A percentile compares a stretch with the other conserved stretches of the same genome.
These are phyloP conservation scores for Amaranthus cruentus DNA, from an alignment of 148 eudicot genomes.

Conservation along the genomic window DNA sequence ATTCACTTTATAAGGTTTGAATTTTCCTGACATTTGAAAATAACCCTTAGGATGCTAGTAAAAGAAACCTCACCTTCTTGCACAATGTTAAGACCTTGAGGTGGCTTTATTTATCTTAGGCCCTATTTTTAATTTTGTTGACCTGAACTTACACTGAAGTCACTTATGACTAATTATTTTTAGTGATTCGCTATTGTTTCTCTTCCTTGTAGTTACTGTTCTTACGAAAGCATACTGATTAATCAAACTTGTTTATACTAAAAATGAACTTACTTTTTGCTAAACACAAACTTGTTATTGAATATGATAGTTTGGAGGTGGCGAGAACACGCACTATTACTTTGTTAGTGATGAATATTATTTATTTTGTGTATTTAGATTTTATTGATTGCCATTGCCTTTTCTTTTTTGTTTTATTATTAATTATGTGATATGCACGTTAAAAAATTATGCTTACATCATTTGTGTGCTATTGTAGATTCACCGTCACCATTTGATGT, in stretches of 20 bases:
- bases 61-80: not conserved
- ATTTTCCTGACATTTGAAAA: not conserved
- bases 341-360: constrained; percentile 3
- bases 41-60: not conserved
- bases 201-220: too few species aligned
- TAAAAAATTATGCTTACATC: constrained; percentile 1
- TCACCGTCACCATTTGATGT: constrained; percentile 25
- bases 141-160: too few species aligned
- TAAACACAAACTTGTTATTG: too few species aligned
- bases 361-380: not conserved
- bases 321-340: not conserved
- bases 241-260: too few species aligned
- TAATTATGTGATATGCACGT: not conserved
- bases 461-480: constrained; percentile 30
- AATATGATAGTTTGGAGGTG: too few species aligned
- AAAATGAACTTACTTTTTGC: too few species aligned
- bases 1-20: not conserved
- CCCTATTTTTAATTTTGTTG: too few species aligned
- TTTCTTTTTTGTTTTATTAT: not conserved
- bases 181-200: too few species aligned
- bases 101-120: not conserved
- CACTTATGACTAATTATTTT: too few species aligned
- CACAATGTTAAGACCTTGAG: not conserved
- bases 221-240: too few species aligned
- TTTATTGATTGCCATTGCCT: not conserved